These are phyloP conservation scores for Russula earlei DNA, from an alignment of 768 basidiomycete species.

Conservation along the genomic window DNA sequence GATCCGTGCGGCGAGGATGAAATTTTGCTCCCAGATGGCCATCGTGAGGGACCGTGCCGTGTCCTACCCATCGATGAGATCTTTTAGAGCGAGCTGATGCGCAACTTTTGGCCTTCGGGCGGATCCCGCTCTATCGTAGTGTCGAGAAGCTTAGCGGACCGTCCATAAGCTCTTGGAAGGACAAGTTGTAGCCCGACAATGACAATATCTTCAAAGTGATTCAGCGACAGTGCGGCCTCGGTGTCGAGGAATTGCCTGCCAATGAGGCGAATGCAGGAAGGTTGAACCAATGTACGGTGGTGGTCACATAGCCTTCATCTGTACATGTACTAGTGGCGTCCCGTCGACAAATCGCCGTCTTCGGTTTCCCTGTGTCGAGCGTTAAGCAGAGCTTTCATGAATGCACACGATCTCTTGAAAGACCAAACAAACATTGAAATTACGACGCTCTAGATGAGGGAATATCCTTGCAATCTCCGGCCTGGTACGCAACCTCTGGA, in stretches of 20 bases:
- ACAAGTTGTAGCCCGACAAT: too few species aligned
- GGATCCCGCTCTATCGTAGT: too few species aligned
- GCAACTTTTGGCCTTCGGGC: background rate
- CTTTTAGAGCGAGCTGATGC: too few species aligned
- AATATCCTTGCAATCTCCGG: background rate
- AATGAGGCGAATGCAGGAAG: background rate
- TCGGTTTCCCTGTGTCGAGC: background rate
- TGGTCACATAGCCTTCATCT: background rate
- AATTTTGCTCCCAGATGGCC: background rate
- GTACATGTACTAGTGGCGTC: background rate
- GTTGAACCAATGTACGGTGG: too few species aligned
- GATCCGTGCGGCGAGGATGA: background rate
- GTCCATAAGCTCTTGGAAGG: background rate
- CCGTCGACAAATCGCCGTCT: background rate
- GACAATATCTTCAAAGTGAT: too few species aligned
- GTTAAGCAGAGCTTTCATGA: background rate
- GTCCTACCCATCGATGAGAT: background rate
- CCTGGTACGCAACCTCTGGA: background rate
- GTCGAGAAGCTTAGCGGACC: background rate
- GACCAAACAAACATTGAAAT: background rate
- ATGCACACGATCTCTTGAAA: too few species aligned
- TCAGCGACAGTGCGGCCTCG: too few species aligned
- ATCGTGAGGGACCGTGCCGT: background rate
- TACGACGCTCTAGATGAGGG: background rate
- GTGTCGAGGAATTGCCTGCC: too few species aligned